Evolutionary conservation across 2,329 filamentous ascomycete genomes (phyloP), one percentile per base, ranked within the genome.

Genomic region (Polychaeton citri): DNA sequence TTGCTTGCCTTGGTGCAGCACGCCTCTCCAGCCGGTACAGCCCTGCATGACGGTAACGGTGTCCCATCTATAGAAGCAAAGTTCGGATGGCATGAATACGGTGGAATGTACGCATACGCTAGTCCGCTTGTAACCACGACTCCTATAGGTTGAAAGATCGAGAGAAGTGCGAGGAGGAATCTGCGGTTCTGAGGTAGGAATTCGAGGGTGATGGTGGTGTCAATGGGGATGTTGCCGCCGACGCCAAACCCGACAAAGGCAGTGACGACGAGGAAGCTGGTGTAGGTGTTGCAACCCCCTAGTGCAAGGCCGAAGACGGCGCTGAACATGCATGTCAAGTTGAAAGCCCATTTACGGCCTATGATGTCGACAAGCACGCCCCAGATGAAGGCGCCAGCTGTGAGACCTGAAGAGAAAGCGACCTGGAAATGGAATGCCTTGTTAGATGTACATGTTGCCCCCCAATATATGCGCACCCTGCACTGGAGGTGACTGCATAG

Each of bases 261-360:
- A 2, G 69, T 71, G 6, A 74, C 49, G 10, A 68, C 62, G 15
- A 73, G 58, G 33, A 74, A 69, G 3, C 62, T 63, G 12, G 48
- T 61, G 53, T 72, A 73, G 8, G 53, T 62, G 37, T 65, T 60
- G 6, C 67, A 64, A 2, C 61, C 63, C 10, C 64, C 71, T 1
- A 73, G 59, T 16, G 62, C 65, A 0, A 73, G 51, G 6, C 71
- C 70, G 40, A 74, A 75, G 3, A 69, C 48, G 6, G 66, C 66
- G 1, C 68, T 58, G 36, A 73, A 60, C n/a, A 74, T 57, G 32
- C 70, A 70, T 0, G 71, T 74, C 24, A 72, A 44, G 46, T 74
- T 75, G 55, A 75, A 75, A 0, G 69, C 69, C 64, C 68, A 72
- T 37, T 62, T 60, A 19, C 71, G 64, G 48, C 63, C 65, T 26